phyloP scores from a whole-genome alignment of 192 early-diverging fungal genomes.

The Umbelopsis vinacea region DNA sequence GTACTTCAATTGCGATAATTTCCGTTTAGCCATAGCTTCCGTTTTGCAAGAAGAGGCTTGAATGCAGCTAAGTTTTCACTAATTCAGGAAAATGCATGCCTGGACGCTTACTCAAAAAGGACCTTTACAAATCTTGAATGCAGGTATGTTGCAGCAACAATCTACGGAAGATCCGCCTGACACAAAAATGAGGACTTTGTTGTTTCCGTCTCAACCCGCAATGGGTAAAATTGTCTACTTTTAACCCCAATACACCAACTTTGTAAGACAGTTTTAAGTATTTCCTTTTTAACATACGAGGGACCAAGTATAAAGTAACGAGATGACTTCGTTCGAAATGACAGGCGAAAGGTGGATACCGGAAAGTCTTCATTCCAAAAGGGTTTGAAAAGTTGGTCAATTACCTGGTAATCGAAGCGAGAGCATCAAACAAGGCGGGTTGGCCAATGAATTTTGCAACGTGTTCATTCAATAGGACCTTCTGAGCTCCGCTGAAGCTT shows the following conservation, averaged over 20 bases:
- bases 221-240: slow-evolving; percentile 1
- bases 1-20: not conserved
- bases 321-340: no score
- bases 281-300: not conserved
- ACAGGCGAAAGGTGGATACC: no score
- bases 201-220: not conserved
- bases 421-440: not conserved
- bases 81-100: not conserved
- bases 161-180: not conserved
- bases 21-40: not conserved
- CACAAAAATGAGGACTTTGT: not conserved
- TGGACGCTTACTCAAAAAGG: not conserved
- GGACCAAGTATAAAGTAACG: no score
- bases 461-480: not conserved
- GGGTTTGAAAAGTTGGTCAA: not conserved
- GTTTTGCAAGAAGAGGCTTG: not conserved
- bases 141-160: not conserved
- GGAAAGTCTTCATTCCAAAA: not conserved
- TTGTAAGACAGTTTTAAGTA: not conserved
- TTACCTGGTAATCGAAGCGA: not conserved
- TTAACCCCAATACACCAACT: not conserved
- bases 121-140: not conserved
- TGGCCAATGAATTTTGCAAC: not conserved
- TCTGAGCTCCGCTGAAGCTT: not conserved
- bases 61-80: not conserved